Percentiles rank a stretch among this genome's conserved stretches.
Conservation (phyloP, 495 filamentous ascomycete genomes). For the Usnea hakonensis region DNA sequence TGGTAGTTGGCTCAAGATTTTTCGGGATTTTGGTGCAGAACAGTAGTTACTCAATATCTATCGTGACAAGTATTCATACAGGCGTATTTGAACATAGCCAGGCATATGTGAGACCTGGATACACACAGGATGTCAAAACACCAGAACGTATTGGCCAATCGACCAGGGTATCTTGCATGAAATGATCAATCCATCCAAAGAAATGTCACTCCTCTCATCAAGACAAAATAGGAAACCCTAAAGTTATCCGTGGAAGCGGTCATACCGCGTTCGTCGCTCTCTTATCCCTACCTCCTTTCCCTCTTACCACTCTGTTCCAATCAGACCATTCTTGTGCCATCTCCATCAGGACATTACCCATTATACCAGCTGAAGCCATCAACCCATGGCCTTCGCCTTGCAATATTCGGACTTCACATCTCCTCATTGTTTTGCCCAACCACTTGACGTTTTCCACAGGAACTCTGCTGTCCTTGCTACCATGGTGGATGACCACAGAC, state of each 20-base stretch:
- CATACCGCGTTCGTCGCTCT: constrained; percentile 8
- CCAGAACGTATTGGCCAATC: constrained; percentile 3
- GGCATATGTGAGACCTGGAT: not conserved
- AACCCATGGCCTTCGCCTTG: constrained; percentile 92
- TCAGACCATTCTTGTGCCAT: constrained; percentile 94
- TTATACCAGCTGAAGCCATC: constrained; percentile 90
- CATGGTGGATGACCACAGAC: constrained; percentile 87
- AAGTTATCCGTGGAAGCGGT: not conserved
- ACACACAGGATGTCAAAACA: not conserved
- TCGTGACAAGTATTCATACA: not conserved
- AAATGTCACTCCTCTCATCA: not conserved
- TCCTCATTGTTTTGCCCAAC: constrained; percentile 87
- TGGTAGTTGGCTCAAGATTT: too few relatives aligned
- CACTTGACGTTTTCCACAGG: constrained; percentile 92
- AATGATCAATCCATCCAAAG: not conserved
- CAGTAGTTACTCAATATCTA: not conserved
- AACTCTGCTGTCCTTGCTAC: constrained; percentile 81
- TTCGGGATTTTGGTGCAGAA: too few relatives aligned
- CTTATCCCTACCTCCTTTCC: constrained; percentile 31
- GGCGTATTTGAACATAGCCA: not conserved
- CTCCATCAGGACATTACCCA: constrained; percentile 88
- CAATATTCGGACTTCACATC: constrained; percentile 83
- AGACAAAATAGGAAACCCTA: not conserved
- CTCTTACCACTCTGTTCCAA: constrained; percentile 62
- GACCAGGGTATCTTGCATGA: constrained; percentile 12